Conservation (phyloP, 2,329 filamentous ascomycete genomes). For the Penicillium sp. region DNA sequence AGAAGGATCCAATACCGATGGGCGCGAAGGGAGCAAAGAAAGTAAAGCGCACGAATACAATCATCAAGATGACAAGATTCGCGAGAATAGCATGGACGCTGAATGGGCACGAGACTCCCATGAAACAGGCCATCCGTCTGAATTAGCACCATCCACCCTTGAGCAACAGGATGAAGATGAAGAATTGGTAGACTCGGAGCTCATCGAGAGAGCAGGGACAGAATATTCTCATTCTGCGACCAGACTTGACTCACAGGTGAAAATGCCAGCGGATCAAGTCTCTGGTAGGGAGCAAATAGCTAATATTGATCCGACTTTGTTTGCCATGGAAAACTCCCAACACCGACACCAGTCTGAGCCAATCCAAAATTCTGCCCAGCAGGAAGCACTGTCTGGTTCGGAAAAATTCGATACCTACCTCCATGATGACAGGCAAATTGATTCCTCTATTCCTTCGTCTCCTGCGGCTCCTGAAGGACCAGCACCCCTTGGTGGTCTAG, state of each 20-base stretch:
- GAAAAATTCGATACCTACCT: neutral
- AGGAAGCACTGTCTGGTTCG: neutral
- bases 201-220: neutral
- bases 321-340: neutral
- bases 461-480: neutral
- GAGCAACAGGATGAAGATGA: neutral
- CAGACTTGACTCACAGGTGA: neutral
- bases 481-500: neutral
- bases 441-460: neutral
- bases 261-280: neutral
- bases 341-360: neutral
- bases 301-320: neutral
- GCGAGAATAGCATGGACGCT: constrained; percentile 21
- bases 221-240: neutral
- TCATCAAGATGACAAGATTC: constrained; percentile 3
- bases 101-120: constrained; percentile 9
- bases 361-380: neutral
- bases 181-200: neutral
- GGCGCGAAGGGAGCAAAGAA: constrained; percentile 2
- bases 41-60: neutral
- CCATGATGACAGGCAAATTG: neutral
- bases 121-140: neutral
- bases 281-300: neutral
- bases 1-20: neutral
- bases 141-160: neutral